Percentiles rank a stretch among this genome's conserved stretches.
Evolutionary conservation across 1,284 basidiomycete genomes (phyloP).

Genomic region (Leccinum pachyderme): DNA sequence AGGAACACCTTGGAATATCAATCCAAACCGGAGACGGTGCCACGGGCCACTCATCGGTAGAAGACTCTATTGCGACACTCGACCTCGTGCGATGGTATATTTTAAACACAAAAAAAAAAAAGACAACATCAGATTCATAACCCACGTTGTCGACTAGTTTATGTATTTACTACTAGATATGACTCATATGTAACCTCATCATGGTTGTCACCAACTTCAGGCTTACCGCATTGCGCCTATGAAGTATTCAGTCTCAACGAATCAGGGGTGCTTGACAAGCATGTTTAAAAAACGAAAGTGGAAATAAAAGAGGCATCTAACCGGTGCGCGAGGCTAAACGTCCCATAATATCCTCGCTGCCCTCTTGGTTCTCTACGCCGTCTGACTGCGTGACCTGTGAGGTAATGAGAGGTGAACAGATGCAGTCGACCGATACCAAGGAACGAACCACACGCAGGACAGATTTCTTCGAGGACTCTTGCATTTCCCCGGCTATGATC

Average conservation of each 20-base stretch:
- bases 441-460: slow-evolving; percentile 79
- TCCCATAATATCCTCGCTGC: slow-evolving; percentile 73
- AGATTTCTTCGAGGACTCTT: slow-evolving; percentile 98
- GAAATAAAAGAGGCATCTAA: slow-evolving; percentile 37
- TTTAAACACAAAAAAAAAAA: slow-evolving; percentile 46
- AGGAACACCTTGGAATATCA: slow-evolving; percentile 69
- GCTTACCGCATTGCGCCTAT: background rate
- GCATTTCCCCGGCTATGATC: slow-evolving; percentile 96
- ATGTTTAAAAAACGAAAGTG: slow-evolving; percentile 13
- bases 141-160: slow-evolving; percentile 1
- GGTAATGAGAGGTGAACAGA: slow-evolving; percentile 5
- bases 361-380: slow-evolving; percentile 77
- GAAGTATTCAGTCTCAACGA: slow-evolving; percentile 20
- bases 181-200: background rate
- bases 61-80: slow-evolving; percentile 81
- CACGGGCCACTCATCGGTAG: slow-evolving; percentile 80
- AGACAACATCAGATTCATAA: slow-evolving; percentile 17
- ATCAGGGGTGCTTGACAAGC: slow-evolving; percentile 29
- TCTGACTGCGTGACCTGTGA: slow-evolving; percentile 77
- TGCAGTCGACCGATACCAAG: background rate
- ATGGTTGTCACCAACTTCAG: background rate
- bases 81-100: slow-evolving; percentile 80
- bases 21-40: slow-evolving; percentile 77
- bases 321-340: slow-evolving; percentile 67
- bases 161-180: background rate